Evolutionary conservation across 1,284 basidiomycete genomes (phyloP).

Genomic region (Papiliotrema nemorosa): DNA sequence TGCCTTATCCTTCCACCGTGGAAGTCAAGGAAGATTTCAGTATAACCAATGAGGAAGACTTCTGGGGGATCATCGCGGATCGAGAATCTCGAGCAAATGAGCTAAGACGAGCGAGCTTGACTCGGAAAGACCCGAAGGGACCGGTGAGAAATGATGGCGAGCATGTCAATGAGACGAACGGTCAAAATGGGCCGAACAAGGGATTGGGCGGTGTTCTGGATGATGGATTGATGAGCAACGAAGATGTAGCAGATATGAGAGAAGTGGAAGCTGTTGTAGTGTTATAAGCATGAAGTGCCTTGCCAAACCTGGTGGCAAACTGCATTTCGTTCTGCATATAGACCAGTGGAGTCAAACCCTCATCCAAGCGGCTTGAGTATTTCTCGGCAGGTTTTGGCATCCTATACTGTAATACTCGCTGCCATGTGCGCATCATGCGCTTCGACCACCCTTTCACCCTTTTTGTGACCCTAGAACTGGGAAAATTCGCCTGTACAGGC

Average conservation of each 20-base stretch:
- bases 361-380: background rate
- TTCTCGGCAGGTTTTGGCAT: background rate
- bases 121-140: no score
- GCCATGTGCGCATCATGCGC: background rate
- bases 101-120: constrained; percentile 9
- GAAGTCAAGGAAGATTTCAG: constrained; percentile 29
- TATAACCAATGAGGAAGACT: constrained; percentile 23
- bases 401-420: background rate
- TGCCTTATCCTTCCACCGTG: constrained; percentile 20
- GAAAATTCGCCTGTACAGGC: no score
- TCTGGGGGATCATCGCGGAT: constrained; percentile 27
- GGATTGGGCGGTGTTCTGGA: no score
- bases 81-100: constrained; percentile 14
- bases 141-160: background rate
- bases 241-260: constrained; percentile 24
- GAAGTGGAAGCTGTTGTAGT: constrained; percentile 28
- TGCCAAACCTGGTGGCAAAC: no score
- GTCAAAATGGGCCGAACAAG: background rate
- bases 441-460: no score
- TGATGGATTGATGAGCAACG: background rate
- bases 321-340: background rate
- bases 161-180: background rate
- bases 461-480: no score
- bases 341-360: background rate
- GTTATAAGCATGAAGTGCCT: background rate